Conservation (phyloP, 257 asterid species). For the Ophiorrhiza pumila region DNA sequence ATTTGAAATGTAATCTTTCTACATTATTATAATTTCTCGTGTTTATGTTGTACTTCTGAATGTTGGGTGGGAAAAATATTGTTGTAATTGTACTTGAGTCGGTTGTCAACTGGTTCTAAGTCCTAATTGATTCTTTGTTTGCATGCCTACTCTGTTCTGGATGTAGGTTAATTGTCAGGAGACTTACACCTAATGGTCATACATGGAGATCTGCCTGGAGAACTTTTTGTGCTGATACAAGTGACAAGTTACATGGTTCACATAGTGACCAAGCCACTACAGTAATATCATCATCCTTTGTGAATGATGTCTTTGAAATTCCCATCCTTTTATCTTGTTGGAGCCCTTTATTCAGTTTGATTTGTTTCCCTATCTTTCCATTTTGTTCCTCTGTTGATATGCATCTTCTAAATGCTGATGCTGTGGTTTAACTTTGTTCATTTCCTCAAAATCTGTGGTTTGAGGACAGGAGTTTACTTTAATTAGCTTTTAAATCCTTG, state of each 20-base stretch:
- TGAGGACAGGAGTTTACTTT: not conserved
- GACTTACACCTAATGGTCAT: conserved; percentile 27
- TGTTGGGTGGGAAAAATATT: not conserved
- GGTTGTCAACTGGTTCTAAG: not conserved
- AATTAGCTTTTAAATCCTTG: not conserved
- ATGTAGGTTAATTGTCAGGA: conserved; percentile 46
- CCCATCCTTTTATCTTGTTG: not conserved
- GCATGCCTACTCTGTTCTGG: conserved; percentile 10
- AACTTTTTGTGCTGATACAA: conserved; percentile 44
- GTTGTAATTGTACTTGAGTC: not conserved
- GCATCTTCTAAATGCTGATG: not conserved
- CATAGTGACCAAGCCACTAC: conserved; percentile 34
- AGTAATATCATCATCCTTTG: conserved; percentile 11
- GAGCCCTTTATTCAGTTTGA: not conserved
- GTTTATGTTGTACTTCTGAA: not conserved
- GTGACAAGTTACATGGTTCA: conserved; percentile 36
- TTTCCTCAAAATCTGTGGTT: not conserved
- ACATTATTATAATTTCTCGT: not conserved
- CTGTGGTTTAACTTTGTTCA: no score
- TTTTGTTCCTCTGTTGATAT: not conserved
- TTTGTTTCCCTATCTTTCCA: not conserved
- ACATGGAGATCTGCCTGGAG: conserved; percentile 41
- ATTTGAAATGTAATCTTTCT: no score
- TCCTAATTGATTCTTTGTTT: not conserved
- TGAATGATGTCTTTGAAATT: conserved; percentile 1